Conservation (phyloP, 2,329 filamentous ascomycete species). For the Exophiala alcalophila region DNA sequence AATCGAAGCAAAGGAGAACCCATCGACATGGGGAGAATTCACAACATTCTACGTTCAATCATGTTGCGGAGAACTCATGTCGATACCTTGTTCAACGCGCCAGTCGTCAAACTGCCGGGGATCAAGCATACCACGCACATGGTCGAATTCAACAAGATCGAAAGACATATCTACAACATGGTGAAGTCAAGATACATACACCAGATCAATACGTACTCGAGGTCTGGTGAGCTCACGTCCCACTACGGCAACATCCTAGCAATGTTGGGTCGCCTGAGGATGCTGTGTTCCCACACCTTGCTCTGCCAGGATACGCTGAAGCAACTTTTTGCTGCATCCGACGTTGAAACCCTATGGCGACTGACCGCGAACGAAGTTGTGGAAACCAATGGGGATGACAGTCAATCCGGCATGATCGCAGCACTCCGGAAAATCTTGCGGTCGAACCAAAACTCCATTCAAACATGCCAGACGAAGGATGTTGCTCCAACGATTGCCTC, state of each 20-base stretch:
- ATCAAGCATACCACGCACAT: constrained; percentile 44
- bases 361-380: constrained; percentile 33
- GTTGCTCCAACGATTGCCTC: not conserved
- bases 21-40: constrained; percentile 29
- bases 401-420: constrained; percentile 35
- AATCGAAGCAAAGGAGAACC: constrained; percentile 20
- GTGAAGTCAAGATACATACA: constrained; percentile 45
- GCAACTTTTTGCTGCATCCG: constrained; percentile 44
- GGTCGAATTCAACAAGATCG: constrained; percentile 52
- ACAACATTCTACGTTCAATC: constrained; percentile 37
- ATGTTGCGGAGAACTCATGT: constrained; percentile 57
- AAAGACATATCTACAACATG: constrained; percentile 54
- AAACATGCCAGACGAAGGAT: constrained; percentile 14
- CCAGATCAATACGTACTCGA: constrained; percentile 41
- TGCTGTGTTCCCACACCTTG: constrained; percentile 51
- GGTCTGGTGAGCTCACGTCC: constrained; percentile 15
- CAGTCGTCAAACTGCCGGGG: constrained; percentile 54
- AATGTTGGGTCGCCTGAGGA: constrained; percentile 51
- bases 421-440: constrained; percentile 25
- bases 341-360: constrained; percentile 45
- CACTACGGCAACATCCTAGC: constrained; percentile 44
- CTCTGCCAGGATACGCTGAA: constrained; percentile 47
- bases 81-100: constrained; percentile 52
- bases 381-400: constrained; percentile 14
- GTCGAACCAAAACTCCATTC: constrained; percentile 8